These are phyloP conservation scores for Sphaerulina vaccinii DNA, from an alignment of 2,329 filamentous ascomycete species.

Conservation along the genomic window DNA sequence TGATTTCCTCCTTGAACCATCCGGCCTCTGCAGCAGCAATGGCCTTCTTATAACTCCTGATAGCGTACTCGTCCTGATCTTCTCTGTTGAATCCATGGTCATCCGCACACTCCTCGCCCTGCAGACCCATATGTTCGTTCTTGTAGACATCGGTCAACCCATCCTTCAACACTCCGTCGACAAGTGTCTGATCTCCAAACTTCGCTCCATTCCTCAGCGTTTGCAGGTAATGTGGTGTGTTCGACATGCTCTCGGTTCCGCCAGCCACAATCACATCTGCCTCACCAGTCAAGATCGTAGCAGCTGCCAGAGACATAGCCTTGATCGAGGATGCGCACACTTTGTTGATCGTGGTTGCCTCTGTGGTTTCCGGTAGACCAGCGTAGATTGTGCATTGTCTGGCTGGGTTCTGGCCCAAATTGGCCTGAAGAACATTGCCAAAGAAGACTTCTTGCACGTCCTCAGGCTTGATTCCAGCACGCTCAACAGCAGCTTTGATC, in stretches of 20 bases:
- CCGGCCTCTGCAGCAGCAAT: constrained; percentile 80
- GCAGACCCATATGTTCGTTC: constrained; percentile 94
- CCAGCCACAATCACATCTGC: constrained; percentile 90
- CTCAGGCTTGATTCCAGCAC: constrained; percentile 81
- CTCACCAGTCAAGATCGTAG: constrained; percentile 96
- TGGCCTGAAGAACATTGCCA: constrained; percentile 95
- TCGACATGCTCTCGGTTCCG: constrained; percentile 98
- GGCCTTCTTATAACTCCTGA: constrained; percentile 90
- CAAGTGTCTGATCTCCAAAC: constrained; percentile 84
- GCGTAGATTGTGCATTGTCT: constrained; percentile 89
- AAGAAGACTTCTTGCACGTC: constrained; percentile 97
- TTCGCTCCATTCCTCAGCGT: constrained; percentile 83
- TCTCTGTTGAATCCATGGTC: constrained; percentile 81
- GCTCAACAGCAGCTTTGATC: constrained; percentile 79
- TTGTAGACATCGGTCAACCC: constrained; percentile 93
- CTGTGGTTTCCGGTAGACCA: constrained; percentile 74
- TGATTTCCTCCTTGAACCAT: constrained; percentile 81
- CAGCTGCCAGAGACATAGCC: constrained; percentile 88
- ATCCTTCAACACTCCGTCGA: constrained; percentile 92
- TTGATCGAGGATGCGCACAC: constrained; percentile 96
- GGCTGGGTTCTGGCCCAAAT: constrained; percentile 92
- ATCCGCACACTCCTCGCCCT: constrained; percentile 84
- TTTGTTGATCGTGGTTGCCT: constrained; percentile 96
- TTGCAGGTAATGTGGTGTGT: constrained; percentile 92
- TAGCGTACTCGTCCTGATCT: constrained; percentile 92